Conservation (phyloP, 257 asterid genomes). For the Prunella vulgaris region DNA sequence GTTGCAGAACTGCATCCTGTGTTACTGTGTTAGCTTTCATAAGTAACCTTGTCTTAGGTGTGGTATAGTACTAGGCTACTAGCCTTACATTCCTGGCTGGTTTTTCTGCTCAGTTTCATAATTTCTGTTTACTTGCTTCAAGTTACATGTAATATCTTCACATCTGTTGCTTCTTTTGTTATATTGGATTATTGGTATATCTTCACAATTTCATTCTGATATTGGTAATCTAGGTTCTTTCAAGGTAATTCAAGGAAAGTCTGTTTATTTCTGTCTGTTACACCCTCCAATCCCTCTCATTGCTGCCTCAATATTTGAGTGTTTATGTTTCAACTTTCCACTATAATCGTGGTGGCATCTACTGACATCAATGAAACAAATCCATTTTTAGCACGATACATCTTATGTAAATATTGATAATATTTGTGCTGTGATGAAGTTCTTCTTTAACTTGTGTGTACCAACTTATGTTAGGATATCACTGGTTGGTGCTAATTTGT, state of each 20-base stretch:
- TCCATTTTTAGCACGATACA: neutral
- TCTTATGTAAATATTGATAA: neutral
- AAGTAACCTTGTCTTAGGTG: neutral
- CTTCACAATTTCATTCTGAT: neutral
- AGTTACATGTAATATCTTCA: neutral
- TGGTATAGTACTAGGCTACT: neutral
- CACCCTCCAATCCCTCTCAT: neutral
- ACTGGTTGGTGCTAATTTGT: neutral
- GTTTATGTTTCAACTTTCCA: neutral
- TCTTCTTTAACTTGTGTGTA: neutral
- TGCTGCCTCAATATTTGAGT: neutral
- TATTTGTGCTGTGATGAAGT: neutral
- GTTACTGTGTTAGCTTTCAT: neutral
- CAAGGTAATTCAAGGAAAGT: neutral
- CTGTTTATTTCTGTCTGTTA: neutral
- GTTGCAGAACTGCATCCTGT: slow-evolving; percentile 1
- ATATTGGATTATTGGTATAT: too few species aligned
- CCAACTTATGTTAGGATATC: neutral
- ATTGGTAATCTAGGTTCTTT: neutral
- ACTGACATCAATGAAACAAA: neutral
- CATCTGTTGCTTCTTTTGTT: neutral
- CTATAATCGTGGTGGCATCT: neutral
- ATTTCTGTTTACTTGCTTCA: neutral
- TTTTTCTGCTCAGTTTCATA: neutral
- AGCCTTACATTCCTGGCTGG: neutral